Base-by-base conservation (phyloP, 768 basidiomycete species). In the Mycena leptocephala region DNA sequence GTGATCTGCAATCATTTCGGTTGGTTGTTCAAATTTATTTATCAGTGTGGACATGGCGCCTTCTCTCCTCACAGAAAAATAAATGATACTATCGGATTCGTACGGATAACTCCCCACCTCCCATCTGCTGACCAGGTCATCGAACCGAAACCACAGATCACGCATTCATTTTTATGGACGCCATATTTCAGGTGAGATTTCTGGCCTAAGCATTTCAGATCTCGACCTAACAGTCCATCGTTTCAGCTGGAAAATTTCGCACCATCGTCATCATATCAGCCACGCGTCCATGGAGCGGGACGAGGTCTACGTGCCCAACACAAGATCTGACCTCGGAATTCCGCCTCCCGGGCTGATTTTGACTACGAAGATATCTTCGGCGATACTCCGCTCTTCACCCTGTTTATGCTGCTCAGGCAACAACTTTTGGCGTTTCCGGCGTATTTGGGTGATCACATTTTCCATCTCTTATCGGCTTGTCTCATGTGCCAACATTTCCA, bases 241-340 rank as follows among this genome's bases (percentile, higher is more conserved):
- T n/a, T n/a, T n/a, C n/a, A 88, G 87, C 74, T 91, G 90, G 90
- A 89, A 87, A 78, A 89, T 90, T 66, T 89, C 89, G 16, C 90
- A 90, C 71, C 90, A 90, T 79, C 86, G 88, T 39, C 90, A 91
- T 79, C 89, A 91, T 74, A 85, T 82, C 32, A 88, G 89, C 72
- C 89, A 89, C 71, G 89, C 88, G 22, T 90, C 89, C 0, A 89
- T 90, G 88, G 89, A 90, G 76, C 86, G 88, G 33, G 90, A 91
- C 70, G 90, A 90, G 70, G 89, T 90, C 5, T 93, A 93, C 76
- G 89, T 93, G 16, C 92, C 92, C 2, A 91, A 91, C 81, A 92
- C 92, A 4, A 85, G 92, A 22, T 84, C 83, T 65, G 92, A 93
- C 66, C 87, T 93, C 30, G 87, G 88, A 5, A 85, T 93, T 43